A percentile compares a stretch with the other conserved stretches of the same genome.
Conservation (phyloP, 2,329 filamentous ascomycete species). For the Coccinonectria pachysandricola region DNA sequence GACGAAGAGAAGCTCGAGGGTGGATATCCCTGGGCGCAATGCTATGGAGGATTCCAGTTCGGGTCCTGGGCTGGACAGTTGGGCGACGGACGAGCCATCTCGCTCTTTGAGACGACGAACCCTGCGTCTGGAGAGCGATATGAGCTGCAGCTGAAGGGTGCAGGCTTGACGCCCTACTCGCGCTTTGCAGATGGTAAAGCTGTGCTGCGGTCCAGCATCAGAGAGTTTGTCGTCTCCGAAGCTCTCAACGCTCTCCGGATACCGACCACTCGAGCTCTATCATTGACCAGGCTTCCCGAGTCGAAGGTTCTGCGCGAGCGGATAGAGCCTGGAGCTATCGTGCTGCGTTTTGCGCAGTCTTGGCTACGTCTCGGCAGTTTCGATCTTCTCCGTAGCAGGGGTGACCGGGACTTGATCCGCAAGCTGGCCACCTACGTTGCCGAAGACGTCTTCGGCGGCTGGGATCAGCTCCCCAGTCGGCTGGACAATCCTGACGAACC, state of each 20-base stretch:
- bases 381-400: slow-evolving; percentile 75
- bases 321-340: slow-evolving; percentile 83
- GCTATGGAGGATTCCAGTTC: slow-evolving; percentile 76
- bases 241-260: slow-evolving; percentile 76
- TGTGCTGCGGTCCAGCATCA: slow-evolving; percentile 81
- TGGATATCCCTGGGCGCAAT: slow-evolving; percentile 96
- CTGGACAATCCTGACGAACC: slow-evolving; percentile 42
- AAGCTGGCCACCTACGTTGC: slow-evolving; percentile 73
- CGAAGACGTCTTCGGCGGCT: slow-evolving; percentile 79
- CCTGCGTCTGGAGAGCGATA: slow-evolving; percentile 61
- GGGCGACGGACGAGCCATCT: slow-evolving; percentile 89
- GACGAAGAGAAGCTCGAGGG: slow-evolving; percentile 54
- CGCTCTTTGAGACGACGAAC: slow-evolving; percentile 81
- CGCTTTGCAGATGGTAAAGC: slow-evolving; percentile 95
- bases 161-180: slow-evolving; percentile 86
- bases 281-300: slow-evolving; percentile 66
- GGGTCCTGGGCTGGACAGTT: slow-evolving; percentile 94
- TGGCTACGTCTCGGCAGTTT: slow-evolving; percentile 96
- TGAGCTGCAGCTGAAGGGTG: slow-evolving; percentile 90
- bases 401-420: slow-evolving; percentile 65
- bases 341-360: slow-evolving; percentile 78
- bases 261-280: slow-evolving; percentile 76
- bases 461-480: slow-evolving; percentile 67
- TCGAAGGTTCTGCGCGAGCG: slow-evolving; percentile 67
- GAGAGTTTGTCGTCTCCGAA: slow-evolving; percentile 90